Evolutionary conservation across 768 basidiomycete species (phyloP), one percentile per base, ranked within the genome.

Genomic region (Cubamyces sp.): DNA sequence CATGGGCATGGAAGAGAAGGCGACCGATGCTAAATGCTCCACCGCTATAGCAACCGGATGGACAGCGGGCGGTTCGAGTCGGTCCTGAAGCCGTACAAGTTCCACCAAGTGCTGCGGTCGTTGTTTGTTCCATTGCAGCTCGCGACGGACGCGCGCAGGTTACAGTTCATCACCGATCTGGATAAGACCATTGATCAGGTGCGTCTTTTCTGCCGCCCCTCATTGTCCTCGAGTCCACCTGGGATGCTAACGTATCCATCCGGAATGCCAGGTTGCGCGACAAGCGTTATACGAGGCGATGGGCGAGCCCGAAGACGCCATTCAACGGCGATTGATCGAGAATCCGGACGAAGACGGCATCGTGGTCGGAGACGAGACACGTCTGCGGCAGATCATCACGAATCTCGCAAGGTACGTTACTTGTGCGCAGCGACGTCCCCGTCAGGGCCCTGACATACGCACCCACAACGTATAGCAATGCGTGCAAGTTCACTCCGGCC

Each of bases 51-150:
- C 73, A 90, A 92, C 77, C 87, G 91, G 43, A 90, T 92, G 87
- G 92, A 95, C 68, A 90, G 89, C 59, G 91, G 91, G 3, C 84
- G 86, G 54, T 96, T 97, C 66, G 89, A 92, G 71, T 86, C 84
- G 26, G 81, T 84, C 19, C 79, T 79, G 9, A 79, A 81, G 81
- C 90, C 90, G 8, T 92, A 90, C 73, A 78, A 84, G 11, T 91
- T 92, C 69, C 91, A 92, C 71, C 84, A 88, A 69, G 87, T 88
- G 41, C 85, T 92, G 80, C 84, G 84, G 14, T 90, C 89, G 6
- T 78, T 92, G 54, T 84, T 91, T 61, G 82, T 88, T 9, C 88
- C 90, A 5, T 74, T 92, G 16, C 83, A 82, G 40, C 73, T 92
- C 64, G 84, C 87, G 14, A 87, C 89, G 5, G 79, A 90, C 64